Conservation (phyloP, 202 grass and related monocot genomes). For the Schoenoplectus triqueter region DNA sequence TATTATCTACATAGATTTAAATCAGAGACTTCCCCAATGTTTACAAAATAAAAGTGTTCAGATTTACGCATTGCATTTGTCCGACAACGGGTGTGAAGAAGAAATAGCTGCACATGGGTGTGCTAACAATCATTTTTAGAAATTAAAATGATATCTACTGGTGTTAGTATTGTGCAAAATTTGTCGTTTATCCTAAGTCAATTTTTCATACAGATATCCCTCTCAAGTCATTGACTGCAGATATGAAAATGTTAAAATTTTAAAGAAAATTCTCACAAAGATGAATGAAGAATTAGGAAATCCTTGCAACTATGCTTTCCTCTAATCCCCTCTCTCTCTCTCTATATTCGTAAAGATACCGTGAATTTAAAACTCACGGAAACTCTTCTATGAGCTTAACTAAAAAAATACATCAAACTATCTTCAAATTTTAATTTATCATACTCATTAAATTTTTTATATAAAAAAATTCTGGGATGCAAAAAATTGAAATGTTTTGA, state of each 20-base stretch:
- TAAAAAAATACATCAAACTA: too few species aligned
- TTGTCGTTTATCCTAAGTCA: neutral
- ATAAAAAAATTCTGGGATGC: too few species aligned
- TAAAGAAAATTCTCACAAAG: neutral
- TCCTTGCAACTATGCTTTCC: neutral
- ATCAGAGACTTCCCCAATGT: neutral
- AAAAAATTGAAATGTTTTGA: too few species aligned
- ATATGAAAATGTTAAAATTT: neutral
- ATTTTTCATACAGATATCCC: neutral
- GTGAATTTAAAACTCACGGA: too few species aligned
- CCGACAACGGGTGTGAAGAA: neutral
- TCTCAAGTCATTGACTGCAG: neutral
- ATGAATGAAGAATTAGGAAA: neutral
- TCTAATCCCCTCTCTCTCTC: neutral
- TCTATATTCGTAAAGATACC: too few species aligned
- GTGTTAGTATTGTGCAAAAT: neutral
- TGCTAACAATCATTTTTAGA: neutral
- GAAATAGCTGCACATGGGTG: neutral
- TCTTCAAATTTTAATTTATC: too few species aligned
- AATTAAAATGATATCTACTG: neutral
- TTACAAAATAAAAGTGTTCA: neutral
- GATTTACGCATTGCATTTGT: slow-evolving; percentile 6
- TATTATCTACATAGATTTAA: neutral
- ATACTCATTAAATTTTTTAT: too few species aligned
- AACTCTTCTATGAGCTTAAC: too few species aligned